A percentile compares a stretch with the other conserved stretches of the same genome.
Conservation (phyloP, 2,329 filamentous ascomycete species). For the Trichoderma sp. region DNA sequence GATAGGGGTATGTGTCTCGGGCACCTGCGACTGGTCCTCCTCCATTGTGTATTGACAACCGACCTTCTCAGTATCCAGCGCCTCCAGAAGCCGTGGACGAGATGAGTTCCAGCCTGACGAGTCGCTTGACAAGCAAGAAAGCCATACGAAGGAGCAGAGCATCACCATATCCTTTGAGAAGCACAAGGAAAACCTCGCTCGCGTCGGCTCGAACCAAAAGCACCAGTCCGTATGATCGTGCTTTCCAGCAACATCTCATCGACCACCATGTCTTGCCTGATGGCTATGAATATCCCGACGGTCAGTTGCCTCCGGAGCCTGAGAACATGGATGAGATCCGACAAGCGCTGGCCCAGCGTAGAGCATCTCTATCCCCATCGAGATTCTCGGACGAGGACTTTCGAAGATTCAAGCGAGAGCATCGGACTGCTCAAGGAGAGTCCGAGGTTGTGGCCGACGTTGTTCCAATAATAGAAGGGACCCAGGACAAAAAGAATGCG, state of each 20-base stretch:
- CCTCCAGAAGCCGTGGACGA: too few relatives aligned
- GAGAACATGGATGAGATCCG: slow-evolving; percentile 33
- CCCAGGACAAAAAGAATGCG: slow-evolving; percentile 33
- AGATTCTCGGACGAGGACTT: slow-evolving; percentile 40
- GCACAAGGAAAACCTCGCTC: too few relatives aligned
- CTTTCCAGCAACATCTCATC: slow-evolving; percentile 33
- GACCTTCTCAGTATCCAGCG: too few relatives aligned
- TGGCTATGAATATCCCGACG: slow-evolving; percentile 30
- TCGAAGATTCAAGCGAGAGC: slow-evolving; percentile 34
- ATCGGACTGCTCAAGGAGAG: slow-evolving; percentile 37
- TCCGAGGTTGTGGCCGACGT: slow-evolving; percentile 37
- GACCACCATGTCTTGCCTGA: slow-evolving; percentile 30
- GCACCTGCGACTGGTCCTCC: too few relatives aligned
- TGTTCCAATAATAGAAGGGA: slow-evolving; percentile 40
- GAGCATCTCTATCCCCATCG: slow-evolving; percentile 47
- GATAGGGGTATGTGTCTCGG: too few relatives aligned
- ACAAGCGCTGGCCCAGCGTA: slow-evolving; percentile 22
- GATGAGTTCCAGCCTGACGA: too few relatives aligned
- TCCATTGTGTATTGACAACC: too few relatives aligned
- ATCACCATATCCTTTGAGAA: too few relatives aligned
- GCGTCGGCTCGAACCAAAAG: slow-evolving; percentile 1
- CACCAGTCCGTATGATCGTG: slow-evolving; percentile 32
- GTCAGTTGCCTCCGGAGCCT: slow-evolving; percentile 27
- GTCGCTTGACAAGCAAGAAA: too few relatives aligned
- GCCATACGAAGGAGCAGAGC: too few relatives aligned